Evolutionary conservation across 2,329 filamentous ascomycete genomes (phyloP).

Genomic region (Knufia petricola): DNA sequence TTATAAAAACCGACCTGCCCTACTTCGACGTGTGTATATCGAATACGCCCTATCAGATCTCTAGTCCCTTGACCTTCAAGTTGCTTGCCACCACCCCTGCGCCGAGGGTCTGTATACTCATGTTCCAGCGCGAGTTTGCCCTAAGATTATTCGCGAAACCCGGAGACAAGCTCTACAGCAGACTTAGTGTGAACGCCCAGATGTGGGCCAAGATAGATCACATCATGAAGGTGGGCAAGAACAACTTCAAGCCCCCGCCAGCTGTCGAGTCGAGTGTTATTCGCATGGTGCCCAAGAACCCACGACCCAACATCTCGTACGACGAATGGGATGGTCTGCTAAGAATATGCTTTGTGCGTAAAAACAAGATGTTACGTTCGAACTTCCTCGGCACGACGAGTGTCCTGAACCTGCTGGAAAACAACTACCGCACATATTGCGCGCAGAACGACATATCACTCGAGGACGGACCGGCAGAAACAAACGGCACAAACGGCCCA

Average conservation of each 20-base stretch:
- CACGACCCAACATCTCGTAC: conserved; percentile 78
- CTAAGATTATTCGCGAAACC: conserved; percentile 80
- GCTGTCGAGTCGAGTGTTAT: conserved; percentile 88
- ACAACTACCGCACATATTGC: conserved; percentile 85
- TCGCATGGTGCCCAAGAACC: conserved; percentile 76
- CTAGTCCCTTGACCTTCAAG: conserved; percentile 82
- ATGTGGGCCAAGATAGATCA: conserved; percentile 68
- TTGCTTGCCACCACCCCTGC: conserved; percentile 72
- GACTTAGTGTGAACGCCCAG: conserved; percentile 86
- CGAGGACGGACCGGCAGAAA: conserved; percentile 51
- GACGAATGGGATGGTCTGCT: conserved; percentile 92
- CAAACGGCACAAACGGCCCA: not conserved
- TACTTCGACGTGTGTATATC: conserved; percentile 76
- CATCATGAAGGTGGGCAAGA: conserved; percentile 88
- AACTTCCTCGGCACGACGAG: conserved; percentile 72
- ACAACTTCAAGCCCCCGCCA: conserved; percentile 93
- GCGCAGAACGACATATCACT: conserved; percentile 72
- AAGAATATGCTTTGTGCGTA: conserved; percentile 70
- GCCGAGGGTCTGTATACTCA: conserved; percentile 76
- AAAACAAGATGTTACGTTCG: conserved; percentile 81
- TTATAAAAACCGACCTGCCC: conserved; percentile 76
- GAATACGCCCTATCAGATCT: conserved; percentile 74
- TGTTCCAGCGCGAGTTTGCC: conserved; percentile 95
- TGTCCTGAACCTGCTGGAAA: conserved; percentile 71
- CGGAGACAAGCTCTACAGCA: conserved; percentile 78